Evolutionary conservation across 2,329 filamentous ascomycete genomes (phyloP).

Genomic region (Ceratocystis papillata): DNA sequence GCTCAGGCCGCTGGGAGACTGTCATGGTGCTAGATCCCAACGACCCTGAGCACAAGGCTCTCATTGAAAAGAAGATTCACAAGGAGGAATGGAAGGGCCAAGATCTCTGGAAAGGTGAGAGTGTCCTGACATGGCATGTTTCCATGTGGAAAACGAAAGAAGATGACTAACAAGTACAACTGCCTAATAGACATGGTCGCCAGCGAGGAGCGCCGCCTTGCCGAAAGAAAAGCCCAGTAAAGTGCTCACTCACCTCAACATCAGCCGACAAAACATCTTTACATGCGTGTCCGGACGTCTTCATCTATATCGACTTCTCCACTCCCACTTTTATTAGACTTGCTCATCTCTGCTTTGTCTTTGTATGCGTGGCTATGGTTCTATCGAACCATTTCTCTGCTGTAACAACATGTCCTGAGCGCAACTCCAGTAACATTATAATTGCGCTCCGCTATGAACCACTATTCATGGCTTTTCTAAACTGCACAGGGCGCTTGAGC

Average conservation of each 20-base stretch:
- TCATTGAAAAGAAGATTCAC: constrained; percentile 79
- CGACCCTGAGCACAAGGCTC: constrained; percentile 69
- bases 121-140: neutral
- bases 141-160: neutral
- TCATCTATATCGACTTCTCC: constrained; percentile 8
- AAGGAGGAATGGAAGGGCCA: constrained; percentile 79
- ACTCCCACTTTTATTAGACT: neutral
- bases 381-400: neutral
- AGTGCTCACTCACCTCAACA: constrained; percentile 1
- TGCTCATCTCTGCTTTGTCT: neutral
- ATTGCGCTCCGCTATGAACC: neutral
- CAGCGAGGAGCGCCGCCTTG: constrained; percentile 57
- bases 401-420: constrained; percentile 1
- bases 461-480: neutral
- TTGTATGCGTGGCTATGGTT: neutral
- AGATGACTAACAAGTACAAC: constrained; percentile 21
- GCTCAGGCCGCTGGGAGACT: constrained; percentile 72
- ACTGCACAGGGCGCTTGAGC: constrained; percentile 8
- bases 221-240: constrained; percentile 32
- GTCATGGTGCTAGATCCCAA: constrained; percentile 68
- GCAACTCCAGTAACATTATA: constrained; percentile 2
- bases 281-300: neutral
- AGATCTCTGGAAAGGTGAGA: constrained; percentile 80
- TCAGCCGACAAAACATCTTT: constrained; percentile 4
- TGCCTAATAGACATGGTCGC: constrained; percentile 60